phyloP scores from a whole-genome alignment of 2,329 filamentous ascomycete genomes.

The Pestalotiopsis sp. region DNA sequence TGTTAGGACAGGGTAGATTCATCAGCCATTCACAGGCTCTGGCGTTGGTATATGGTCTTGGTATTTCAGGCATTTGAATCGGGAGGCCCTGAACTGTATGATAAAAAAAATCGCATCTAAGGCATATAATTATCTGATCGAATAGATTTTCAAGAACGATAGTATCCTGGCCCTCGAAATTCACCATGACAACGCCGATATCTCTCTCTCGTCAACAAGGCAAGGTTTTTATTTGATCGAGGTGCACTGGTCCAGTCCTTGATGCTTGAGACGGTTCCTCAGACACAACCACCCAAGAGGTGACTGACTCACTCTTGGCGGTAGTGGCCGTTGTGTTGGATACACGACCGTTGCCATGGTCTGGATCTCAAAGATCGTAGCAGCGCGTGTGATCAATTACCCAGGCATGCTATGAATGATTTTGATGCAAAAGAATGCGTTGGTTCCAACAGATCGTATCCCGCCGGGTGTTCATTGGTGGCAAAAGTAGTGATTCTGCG shows the following conservation, averaged over 20 bases:
- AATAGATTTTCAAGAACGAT: neutral
- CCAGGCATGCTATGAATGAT: neutral
- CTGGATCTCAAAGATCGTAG: neutral
- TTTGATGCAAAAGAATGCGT: neutral
- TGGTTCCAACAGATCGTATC: too few relatives aligned
- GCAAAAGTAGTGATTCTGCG: neutral
- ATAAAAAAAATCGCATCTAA: neutral
- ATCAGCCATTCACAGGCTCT: conserved; percentile 1
- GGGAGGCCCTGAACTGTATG: neutral
- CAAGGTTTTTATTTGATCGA: neutral
- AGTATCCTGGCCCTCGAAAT: neutral
- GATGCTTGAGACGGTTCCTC: neutral
- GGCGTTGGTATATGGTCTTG: neutral
- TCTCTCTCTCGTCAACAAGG: neutral
- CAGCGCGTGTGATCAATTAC: neutral
- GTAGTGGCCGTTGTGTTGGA: neutral
- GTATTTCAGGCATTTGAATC: neutral
- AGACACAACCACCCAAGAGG: neutral
- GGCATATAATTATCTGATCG: neutral
- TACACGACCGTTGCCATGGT: neutral
- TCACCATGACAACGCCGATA: neutral
- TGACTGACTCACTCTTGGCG: neutral
- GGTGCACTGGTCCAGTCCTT: neutral
- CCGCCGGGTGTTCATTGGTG: neutral
- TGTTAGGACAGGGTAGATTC: neutral